Base-by-base conservation (phyloP, 1,284 basidiomycete species). In the Apiotrichum siamense region DNA sequence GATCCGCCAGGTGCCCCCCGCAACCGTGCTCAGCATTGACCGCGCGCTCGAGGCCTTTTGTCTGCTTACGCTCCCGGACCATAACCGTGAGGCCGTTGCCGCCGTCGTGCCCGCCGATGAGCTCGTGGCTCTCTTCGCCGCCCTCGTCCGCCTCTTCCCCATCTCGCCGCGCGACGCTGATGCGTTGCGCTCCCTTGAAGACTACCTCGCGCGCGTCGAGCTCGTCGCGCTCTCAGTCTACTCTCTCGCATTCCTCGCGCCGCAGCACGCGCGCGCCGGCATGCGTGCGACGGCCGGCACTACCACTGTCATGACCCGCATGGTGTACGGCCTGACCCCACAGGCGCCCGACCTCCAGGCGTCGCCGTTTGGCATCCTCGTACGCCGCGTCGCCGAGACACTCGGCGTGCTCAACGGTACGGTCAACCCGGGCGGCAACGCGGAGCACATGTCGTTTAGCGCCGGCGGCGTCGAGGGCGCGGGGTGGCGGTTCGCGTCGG, bases 161-260 rank as follows among this genome's bases (percentile, higher is more conserved):
- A 74, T 93, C 51, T 76, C 81, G 20, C 83, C 87, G 53, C 72
- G 78, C 29, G 91, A 97, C 70, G 88, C 88, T 63, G 79, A 75
- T 53, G 75, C 77, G 43, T 75, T 85, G 57, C 52, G 60, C 36
- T 83, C 86, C 44, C 70, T 75, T 31, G 78, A 80, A 54, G 64
- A 78, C 20, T 88, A 87, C 80, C 73, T 93, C 39, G 82, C 83
- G 36, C 87, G 89, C 69, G 75, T 86, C 57, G 89, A 94, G 75
- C 84, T 87, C 54, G 75, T 81, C 38, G 78, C 86, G 20, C 82
- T 93, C 77, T 81, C 81, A 17, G 79, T 96, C 35, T 97, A 96
- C 76, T 85, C 86, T 31, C 76, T 97, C 53, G 83, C 85, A 9
- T 97, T 92, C 77, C 77, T 94, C 42, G 82, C 90, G 5, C 80